These are phyloP conservation scores for Naganishia albida DNA, from an alignment of 1,284 basidiomycete species.

Conservation along the genomic window DNA sequence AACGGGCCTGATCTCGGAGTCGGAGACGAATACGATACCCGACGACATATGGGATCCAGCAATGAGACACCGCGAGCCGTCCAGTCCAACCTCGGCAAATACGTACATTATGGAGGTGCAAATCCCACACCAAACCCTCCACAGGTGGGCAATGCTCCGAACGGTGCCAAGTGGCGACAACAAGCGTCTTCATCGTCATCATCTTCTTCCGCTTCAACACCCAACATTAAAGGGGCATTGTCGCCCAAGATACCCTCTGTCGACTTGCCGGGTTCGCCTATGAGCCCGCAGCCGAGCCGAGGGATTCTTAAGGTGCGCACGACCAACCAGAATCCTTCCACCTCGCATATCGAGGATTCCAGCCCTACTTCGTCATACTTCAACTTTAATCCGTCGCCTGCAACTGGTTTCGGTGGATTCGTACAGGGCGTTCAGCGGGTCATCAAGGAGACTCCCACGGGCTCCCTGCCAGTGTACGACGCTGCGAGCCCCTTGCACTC, in stretches of 20 bases:
- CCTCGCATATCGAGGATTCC: constrained; percentile 26
- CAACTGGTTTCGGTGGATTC: constrained; percentile 50
- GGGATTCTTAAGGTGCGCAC: constrained; percentile 51
- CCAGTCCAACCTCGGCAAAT: constrained; percentile 29
- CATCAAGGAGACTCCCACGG: constrained; percentile 29
- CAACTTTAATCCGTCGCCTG: constrained; percentile 54
- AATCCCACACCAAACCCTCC: constrained; percentile 38
- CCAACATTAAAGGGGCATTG: constrained; percentile 10
- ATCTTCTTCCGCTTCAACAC: constrained; percentile 29
- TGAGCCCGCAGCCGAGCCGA: constrained; percentile 39
- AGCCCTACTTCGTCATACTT: constrained; percentile 45
- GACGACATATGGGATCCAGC: constrained; percentile 22
- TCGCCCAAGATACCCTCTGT: constrained; percentile 14
- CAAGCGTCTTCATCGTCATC: constrained; percentile 28
- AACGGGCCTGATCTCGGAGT: constrained; percentile 60
- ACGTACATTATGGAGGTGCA: constrained; percentile 35
- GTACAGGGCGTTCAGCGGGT: constrained; percentile 30
- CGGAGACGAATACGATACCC: constrained; percentile 42
- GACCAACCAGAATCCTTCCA: constrained; percentile 33
- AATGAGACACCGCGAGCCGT: constrained; percentile 33
- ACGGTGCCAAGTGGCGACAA: constrained; percentile 49
- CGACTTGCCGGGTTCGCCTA: constrained; percentile 23
- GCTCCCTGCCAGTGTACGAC: constrained; percentile 34
- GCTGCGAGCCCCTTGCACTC: constrained; percentile 27
- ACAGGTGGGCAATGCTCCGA: constrained; percentile 45